Percentiles rank a stretch among this genome's conserved stretches.
Conservation (phyloP, 1,284 basidiomycete genomes). For the Neonothopanus nambi region DNA sequence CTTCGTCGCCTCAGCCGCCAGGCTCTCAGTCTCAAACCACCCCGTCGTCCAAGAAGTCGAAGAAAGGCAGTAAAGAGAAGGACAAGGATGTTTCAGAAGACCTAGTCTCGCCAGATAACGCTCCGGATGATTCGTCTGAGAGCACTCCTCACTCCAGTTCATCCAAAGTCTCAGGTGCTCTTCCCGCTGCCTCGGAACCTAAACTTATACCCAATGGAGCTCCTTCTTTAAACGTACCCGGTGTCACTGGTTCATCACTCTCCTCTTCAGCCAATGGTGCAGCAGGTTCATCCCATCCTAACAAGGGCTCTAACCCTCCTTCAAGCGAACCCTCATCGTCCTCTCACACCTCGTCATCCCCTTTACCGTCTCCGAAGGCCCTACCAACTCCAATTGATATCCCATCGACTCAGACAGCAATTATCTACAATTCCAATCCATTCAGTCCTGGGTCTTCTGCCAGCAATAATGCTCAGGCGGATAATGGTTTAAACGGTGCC, state of each 20-base stretch:
- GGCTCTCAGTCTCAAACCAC: constrained; percentile 57
- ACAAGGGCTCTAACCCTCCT: constrained; percentile 24
- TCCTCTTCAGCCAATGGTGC: constrained; percentile 25
- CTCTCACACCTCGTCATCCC: constrained; percentile 24
- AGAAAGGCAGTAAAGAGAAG: constrained; percentile 68
- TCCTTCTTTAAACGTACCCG: constrained; percentile 54
- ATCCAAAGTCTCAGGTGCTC: constrained; percentile 33
- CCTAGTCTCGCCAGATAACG: constrained; percentile 28
- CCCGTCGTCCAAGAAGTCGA: constrained; percentile 77
- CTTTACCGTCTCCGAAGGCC: constrained; percentile 40
- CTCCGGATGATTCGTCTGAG: constrained; percentile 40
- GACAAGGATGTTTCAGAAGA: constrained; percentile 49
- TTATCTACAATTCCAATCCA: constrained; percentile 61
- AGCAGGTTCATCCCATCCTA: constrained; percentile 38
- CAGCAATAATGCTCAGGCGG: constrained; percentile 46
- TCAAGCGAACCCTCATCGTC: constrained; percentile 27
- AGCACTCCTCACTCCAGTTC: constrained; percentile 40
- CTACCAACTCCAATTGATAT: constrained; percentile 70
- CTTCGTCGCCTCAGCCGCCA: constrained; percentile 65
- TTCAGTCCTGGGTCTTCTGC: constrained; percentile 50
- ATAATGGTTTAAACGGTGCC: constrained; percentile 44
- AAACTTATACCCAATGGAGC: constrained; percentile 39
- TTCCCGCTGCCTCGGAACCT: constrained; percentile 35
- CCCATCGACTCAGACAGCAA: constrained; percentile 63
- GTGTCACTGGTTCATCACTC: constrained; percentile 42